Base-by-base conservation (phyloP, 345 rosid species). In the Raphanus sativus region DNA sequence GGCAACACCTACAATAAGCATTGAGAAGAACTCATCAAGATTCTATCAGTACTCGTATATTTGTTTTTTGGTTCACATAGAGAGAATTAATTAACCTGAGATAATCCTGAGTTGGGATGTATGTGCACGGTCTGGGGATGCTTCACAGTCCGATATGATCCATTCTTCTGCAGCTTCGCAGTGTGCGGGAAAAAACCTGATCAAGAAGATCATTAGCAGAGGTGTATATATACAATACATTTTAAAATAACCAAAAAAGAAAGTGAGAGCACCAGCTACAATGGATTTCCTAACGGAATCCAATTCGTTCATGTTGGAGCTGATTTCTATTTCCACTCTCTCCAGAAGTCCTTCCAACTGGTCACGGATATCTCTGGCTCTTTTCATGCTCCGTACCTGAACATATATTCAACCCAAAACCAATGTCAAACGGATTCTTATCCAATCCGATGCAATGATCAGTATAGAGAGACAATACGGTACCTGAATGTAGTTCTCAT, bases 361-460 rank as follows among this genome's bases (percentile, higher is more conserved):
- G 77, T 95, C 98, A 56, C 99, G 84, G 26, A 95, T 83, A 73
- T 95, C 98, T 83, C 98, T 87, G 26, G 99, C 99, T 73, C 98
- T 90, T 77, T 95, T 95, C 97, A 95, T 95, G 79, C 99, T 95
- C 86, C 97, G 85, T 30, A 95, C 99, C 99, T 95, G 77, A 58
- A 50, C 55, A 50, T 50, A 45, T 45, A n/a, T 50, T 6, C 55
- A 50, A 50, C 55, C 55, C 55, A 50, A 52, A 75, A 54, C 54
- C 62, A 1, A 73, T 28, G 54, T 73, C 54, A 78, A 29, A 26
- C 70, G 45, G 71, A 24, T 74, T 6, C 65, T 67, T 26, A 74
- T 21, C 59, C 16, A 6, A 15, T 48, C 16, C 9, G 9, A 56
- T 8, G 56, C 58, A 55, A 34, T 33, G 38, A 16, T 54, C n/a